Percentiles rank a stretch among this genome's conserved stretches.
phyloP scores from a whole-genome alignment of 1,139 yeast genomes.

The Protomyces inundatus region DNA sequence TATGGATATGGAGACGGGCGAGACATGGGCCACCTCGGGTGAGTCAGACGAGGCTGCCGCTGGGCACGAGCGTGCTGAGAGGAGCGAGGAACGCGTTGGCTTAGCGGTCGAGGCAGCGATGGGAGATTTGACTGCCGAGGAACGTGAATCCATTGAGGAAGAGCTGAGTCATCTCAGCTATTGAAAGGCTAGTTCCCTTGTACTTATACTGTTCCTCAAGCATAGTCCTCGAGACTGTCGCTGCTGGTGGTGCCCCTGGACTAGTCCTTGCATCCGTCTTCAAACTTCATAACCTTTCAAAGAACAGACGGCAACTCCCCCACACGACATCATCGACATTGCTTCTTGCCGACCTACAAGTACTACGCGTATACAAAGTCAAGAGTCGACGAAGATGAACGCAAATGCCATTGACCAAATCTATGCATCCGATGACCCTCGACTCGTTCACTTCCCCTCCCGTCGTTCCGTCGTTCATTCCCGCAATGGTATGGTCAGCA shows the following conservation, averaged over 20 bases:
- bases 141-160: not conserved
- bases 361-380: too few relatives aligned
- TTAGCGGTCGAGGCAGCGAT: not conserved
- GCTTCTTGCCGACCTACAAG: too few relatives aligned
- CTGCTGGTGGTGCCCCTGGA: too few relatives aligned
- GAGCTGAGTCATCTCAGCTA: not conserved
- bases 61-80: not conserved
- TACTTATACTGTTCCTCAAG: not conserved
- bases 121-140: not conserved
- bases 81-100: not conserved
- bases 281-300: too few relatives aligned
- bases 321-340: too few relatives aligned
- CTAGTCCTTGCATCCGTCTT: too few relatives aligned
- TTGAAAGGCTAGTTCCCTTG: not conserved
- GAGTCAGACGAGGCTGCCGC: not conserved
- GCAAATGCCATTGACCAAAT: slow-evolving; percentile 13
- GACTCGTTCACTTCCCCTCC: slow-evolving; percentile 44
- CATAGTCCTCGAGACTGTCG: not conserved
- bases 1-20: not conserved
- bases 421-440: slow-evolving; percentile 22
- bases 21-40: not conserved
- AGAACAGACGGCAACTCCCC: too few relatives aligned
- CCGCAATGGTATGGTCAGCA: slow-evolving; percentile 65
- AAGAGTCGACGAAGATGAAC: not conserved
- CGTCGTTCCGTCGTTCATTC: slow-evolving; percentile 76